Base-by-base conservation (phyloP, 768 basidiomycete species). In the Leucocoprinus birnbaumii region DNA sequence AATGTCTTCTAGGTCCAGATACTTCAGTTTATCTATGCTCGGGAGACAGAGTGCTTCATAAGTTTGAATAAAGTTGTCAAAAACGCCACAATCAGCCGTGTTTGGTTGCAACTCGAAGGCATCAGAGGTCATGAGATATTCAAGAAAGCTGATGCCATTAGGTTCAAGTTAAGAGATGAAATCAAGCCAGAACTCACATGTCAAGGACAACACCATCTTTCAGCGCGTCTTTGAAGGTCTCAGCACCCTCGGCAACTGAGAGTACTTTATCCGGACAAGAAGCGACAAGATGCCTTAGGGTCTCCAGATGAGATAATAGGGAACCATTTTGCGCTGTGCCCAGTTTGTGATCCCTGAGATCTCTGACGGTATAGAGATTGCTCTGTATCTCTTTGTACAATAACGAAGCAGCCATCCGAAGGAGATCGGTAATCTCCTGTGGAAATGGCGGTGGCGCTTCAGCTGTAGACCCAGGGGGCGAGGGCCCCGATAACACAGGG, bases 141-240 rank as follows among this genome's bases (percentile, higher is more conserved):
- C 40, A 14, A 18, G 14, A 51, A 41, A 51, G 21, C 8, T 13
- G 13, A 19, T 14, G 11, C 19, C 7, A 11, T 5, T 31, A 5
- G 42, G 19, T 21, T 19, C 2, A 19, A 42, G 14, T 25, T 7
- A 25, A 13, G 4, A 11, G 25, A 21, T 16, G 9, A 26, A 9
- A n/a, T 41, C 24, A 41, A n/a, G 37, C 9, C 22, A 9, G 22
- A 14, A 51, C 50, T 2, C 18, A 53, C 51, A 31, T 21, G 41
- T 37, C n/a, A 18, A 53, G 51, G 2, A 53, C 34, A 3, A 27
- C 44, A n/a, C 51, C 51, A 8, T 53, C 41, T 21, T 11, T 53
- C 13, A 53, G 51, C 1, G 19, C 21, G 5, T 37, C n/a, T 24
- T 25, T 24, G 35, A 53, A 53, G 0, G 42, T 13, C 16, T 45